These are phyloP conservation scores for Apophysomyces trapeziformis DNA, from an alignment of 371 early-diverging fungal genomes.

Conservation along the genomic window DNA sequence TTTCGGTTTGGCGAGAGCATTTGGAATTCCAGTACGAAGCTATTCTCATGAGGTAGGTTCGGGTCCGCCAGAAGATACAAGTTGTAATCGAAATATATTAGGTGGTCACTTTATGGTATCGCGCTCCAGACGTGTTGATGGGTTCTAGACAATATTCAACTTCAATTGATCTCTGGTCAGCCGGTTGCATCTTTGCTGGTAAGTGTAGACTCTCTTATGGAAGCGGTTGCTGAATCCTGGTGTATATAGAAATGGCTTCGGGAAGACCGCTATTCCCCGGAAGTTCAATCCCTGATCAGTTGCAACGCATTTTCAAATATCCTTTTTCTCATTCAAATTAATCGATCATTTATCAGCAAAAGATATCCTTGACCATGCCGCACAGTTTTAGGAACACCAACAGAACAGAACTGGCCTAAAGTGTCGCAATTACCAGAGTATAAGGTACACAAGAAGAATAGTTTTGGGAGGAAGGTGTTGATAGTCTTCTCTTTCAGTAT, in stretches of 20 bases:
- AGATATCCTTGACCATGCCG: conserved; percentile 22
- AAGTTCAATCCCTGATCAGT: conserved; percentile 86
- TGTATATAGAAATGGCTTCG: conserved; percentile 74
- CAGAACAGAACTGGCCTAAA: conserved; percentile 89
- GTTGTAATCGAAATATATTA: conserved; percentile 30
- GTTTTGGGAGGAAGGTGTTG: not conserved
- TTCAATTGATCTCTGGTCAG: conserved; percentile 99
- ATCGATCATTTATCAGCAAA: too few relatives aligned
- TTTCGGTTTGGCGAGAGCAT: conserved; percentile 97
- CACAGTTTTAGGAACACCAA: conserved; percentile 87
- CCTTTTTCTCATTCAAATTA: conserved; percentile 26
- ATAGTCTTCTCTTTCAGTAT: conserved; percentile 33
- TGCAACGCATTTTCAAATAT: conserved; percentile 85
- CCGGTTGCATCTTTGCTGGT: conserved; percentile 97
- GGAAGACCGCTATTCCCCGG: conserved; percentile 98
- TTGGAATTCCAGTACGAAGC: conserved; percentile 96
- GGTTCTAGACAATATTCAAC: conserved; percentile 97
- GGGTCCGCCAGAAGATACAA: not conserved
- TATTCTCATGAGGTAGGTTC: conserved; percentile 95
- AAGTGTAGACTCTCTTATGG: not conserved
- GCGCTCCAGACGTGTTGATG: conserved; percentile 99
- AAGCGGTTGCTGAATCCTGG: not conserved
- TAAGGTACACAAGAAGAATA: conserved; percentile 34
- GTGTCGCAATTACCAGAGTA: conserved; percentile 95
- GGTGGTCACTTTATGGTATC: conserved; percentile 94